Evolutionary conservation across 805 yeast genomes (phyloP), one percentile per base, ranked within the genome.

Genomic region (Candida peoriensis): DNA sequence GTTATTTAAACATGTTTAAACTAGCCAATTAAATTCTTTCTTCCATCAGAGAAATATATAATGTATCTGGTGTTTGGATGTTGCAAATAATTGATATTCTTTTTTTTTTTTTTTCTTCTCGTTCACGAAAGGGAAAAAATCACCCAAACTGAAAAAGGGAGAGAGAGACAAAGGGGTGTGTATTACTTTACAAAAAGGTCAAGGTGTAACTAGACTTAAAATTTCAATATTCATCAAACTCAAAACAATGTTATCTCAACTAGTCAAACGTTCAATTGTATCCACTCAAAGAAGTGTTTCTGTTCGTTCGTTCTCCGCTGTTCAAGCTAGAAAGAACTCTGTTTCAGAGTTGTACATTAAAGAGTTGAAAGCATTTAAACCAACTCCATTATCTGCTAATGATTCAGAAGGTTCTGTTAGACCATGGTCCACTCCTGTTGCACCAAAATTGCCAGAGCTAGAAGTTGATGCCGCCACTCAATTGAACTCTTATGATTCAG

Each of bases 341-440:
- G 63, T 89, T 57, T 74, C 85, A 61, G 96, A 89, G 49, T 74
- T 89, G 51, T 89, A 89, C 71, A 66, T 90, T 57, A 78, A 74
- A 61, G 95, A 89, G 65, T 70, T 93, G 65, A 85, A 81, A 70
- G 76, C 78, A 43, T 89, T 85, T 78, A 87, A 88, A 72, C 89
- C 96, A 58, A 74, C 81, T 40, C 78, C 87, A 42, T 58, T 81
- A 36, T 65, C 82, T 39, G 76, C 83, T 40, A 69, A 74, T 47
- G 95, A 84, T 49, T 81, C 90, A 43, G 87, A 79, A 54, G 74
- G 77, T 46, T 73, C 81, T 47, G 90, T 88, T 50, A 78, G 81
- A 66, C 76, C 83, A 52, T 93, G 96, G 93, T 63, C 70, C 42
- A 67, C 78, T 44, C 97, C 97, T 54, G 61, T 72, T 44, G 75